These are phyloP conservation scores for Sporothrix brasiliensis DNA, from an alignment of 2,329 filamentous ascomycete species.

Conservation along the genomic window DNA sequence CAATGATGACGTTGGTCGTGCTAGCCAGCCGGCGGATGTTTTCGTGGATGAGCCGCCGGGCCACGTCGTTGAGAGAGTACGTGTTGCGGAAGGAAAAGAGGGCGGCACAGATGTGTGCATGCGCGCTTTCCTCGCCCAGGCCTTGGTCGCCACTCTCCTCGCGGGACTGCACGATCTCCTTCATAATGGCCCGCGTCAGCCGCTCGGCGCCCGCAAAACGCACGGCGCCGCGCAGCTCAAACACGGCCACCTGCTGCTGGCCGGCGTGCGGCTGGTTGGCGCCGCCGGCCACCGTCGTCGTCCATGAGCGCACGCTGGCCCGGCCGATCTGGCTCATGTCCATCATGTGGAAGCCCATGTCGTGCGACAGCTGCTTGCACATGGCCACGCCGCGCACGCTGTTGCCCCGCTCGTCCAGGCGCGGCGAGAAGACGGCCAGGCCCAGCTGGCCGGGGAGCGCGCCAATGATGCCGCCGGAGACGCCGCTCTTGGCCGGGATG, in stretches of 20 bases:
- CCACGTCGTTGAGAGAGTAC: slow-evolving; percentile 19
- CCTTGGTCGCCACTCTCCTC: background rate
- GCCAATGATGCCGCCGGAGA: slow-evolving; percentile 21
- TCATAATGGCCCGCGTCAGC: slow-evolving; percentile 18
- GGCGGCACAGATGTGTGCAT: background rate
- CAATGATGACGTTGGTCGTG: background rate
- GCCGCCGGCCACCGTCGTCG: background rate
- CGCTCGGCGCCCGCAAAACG: slow-evolving; percentile 24
- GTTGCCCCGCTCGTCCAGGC: slow-evolving; percentile 20
- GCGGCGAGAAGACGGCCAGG: slow-evolving; percentile 22
- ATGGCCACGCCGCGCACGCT: slow-evolving; percentile 26
- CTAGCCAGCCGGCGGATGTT: slow-evolving; percentile 8
- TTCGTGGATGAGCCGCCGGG: slow-evolving; percentile 12
- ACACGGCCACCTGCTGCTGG: slow-evolving; percentile 2
- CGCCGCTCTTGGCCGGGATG: slow-evolving; percentile 28
- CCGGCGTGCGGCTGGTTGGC: background rate
- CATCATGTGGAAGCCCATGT: slow-evolving; percentile 29
- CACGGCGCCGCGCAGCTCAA: slow-evolving; percentile 25
- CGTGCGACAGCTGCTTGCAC: slow-evolving; percentile 26
- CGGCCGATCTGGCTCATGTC: slow-evolving; percentile 23
- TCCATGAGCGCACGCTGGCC: slow-evolving; percentile 22
- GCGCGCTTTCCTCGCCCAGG: background rate
- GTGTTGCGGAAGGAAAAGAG: slow-evolving; percentile 23
- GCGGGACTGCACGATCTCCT: background rate
- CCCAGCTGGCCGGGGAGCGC: slow-evolving; percentile 25